Evolutionary conservation across 2,329 filamentous ascomycete genomes (phyloP).

Genomic region (Colletotrichum sp.): DNA sequence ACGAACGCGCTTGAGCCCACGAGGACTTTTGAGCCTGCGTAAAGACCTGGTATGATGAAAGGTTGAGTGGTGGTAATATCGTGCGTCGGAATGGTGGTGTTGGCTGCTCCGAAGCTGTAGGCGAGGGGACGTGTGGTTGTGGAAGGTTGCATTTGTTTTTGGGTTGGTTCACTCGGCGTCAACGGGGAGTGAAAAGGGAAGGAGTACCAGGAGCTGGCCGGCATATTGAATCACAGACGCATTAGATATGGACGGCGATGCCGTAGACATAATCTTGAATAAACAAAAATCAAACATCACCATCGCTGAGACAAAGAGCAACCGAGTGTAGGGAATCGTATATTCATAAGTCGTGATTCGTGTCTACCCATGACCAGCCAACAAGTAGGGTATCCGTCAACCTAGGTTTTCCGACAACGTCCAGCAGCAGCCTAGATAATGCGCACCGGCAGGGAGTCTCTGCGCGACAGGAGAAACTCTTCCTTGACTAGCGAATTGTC

Average conservation of each 20-base stretch:
- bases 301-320: accelerated
- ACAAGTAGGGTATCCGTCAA: neutral
- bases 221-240: neutral
- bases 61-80: neutral
- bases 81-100: neutral
- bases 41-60: neutral
- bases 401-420: neutral
- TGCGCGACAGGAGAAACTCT: constrained; percentile 16
- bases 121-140: neutral
- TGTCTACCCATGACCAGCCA: neutral
- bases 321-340: neutral
- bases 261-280: neutral
- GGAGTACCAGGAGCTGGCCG: neutral
- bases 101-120: neutral
- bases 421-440: constrained; percentile 29
- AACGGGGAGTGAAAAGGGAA: neutral
- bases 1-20: constrained; percentile 19
- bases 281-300: neutral
- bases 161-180: neutral
- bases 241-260: neutral
- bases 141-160: neutral
- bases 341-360: constrained; percentile 12
- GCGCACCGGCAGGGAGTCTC: constrained; percentile 35
- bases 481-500: constrained; percentile 40
- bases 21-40: constrained; percentile 13